Evolutionary conservation across 2,329 filamentous ascomycete species (phyloP), one percentile per base, ranked within the genome.

Genomic region (Cladosporium oxysporum): DNA sequence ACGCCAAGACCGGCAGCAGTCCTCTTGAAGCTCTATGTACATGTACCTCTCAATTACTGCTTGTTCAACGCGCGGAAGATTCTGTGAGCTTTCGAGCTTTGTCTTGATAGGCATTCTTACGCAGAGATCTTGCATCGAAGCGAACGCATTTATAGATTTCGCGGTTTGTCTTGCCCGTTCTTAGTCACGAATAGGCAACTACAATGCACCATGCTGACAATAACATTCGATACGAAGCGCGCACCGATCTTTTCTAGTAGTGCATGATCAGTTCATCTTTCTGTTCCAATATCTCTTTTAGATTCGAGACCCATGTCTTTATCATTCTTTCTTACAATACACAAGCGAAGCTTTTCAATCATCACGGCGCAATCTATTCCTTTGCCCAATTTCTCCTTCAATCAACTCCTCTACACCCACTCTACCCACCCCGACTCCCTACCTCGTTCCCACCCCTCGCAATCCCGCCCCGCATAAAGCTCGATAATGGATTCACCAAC

Each of bases 401-500:
- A 21, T 4, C n/a, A 21, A 12, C 7, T 1, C n/a, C 8, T 35
- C 33, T 47, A 47, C 8, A 47, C 41, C 41, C 41, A 47, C 41
- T 47, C 41, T n/a, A 47, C 41, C 41, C n/a, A 47, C n/a, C 41
- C 41, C 10, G 41, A 5, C 41, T 50, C 29, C 47, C 21, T 16
- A 33, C 28, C n/a, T 18, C n/a, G 14, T 12, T 49, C 58, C 58
- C 58, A 61, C n/a, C 29, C 44, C 29, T 50, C 58, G 4, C 44
- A 44, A 11, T 50, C 44, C 21, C 41, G 12, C n/a, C 31, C 31
- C 2, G 21, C 60, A 35, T 76, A 76, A 29, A 70, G 71, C 16
- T 73, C 74, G 26, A 76, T 75, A 52, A 76, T 76, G n/a, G 70
- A 73, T 14, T 75, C 74, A 1, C 72, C 73, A 18, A 76, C 59